Evolutionary conservation across 2,329 filamentous ascomycete species (phyloP), one percentile per base, ranked within the genome.

Genomic region (Beauveria asiatica): DNA sequence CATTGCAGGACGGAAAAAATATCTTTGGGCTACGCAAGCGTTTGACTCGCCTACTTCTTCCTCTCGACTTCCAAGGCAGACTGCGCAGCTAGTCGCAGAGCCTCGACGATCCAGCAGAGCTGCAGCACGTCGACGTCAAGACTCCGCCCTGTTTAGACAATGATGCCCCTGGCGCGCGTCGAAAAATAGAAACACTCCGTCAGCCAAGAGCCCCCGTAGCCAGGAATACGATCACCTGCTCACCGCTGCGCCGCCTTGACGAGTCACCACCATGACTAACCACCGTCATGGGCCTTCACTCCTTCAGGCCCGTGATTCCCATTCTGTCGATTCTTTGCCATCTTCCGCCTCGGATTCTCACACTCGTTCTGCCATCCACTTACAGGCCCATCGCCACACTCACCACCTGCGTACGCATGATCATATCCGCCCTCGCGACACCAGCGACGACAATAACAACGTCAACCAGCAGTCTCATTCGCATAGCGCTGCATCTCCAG

Each of bases 261-360:
- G 55, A 44, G 61, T 64, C 63, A 56, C 62, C 59, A 65, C 62
- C 64, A 74, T 73, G 72, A 72, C 72, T 69, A 71, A 69, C 65
- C 68, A 65, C 66, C 66, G 65, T 63, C 69, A 62, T 65, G 65
- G 68, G 71, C 65, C 72, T 74, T 73, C 71, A 71, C 70, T 73
- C 71, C 65, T 69, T 72, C 72, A 73, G 70, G 66, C 69, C 68
- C 66, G 64, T 49, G 65, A 68, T 57, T 62, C 66, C 62, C 19
- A 60, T 59, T 21, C 46, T 49, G 45, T 51, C 51, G 19, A 41
- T 52, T 53, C 37, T 52, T 54, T 30, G 27, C 46, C 53, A 57
- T 61, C 68, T 60, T 57, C 60, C 61, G 45, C 64, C 56, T 62
- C 66, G 51, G 64, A 66, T 54, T 64, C 65, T 37, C 67, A 71